Conservation (phyloP, 1,284 basidiomycete genomes). For the Moniliophthora roreri region DNA sequence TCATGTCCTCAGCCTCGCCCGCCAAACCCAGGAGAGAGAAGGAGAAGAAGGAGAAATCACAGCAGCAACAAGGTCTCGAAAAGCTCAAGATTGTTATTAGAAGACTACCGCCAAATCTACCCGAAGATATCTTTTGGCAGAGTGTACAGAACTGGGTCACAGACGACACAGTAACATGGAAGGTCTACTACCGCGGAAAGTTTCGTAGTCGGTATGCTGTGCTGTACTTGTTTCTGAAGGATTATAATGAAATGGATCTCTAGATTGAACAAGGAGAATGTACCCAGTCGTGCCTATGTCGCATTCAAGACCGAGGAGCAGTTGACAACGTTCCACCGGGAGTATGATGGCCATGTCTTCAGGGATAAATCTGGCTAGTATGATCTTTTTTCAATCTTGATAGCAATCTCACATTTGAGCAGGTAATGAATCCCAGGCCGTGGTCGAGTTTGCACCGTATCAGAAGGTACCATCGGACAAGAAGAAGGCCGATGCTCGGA, state of each 20-base stretch:
- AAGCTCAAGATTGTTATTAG: conserved; percentile 89
- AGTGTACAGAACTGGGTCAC: conserved; percentile 85
- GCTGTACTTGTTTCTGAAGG: neutral
- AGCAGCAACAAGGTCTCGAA: conserved; percentile 33
- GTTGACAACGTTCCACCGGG: conserved; percentile 76
- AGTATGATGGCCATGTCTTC: conserved; percentile 92
- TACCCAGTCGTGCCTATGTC: conserved; percentile 89
- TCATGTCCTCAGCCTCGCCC: conserved; percentile 27
- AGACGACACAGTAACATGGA: conserved; percentile 72
- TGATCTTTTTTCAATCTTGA: neutral
- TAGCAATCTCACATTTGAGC: conserved; percentile 11
- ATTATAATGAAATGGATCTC: neutral
- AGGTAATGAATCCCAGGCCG: conserved; percentile 86
- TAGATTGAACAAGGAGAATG: conserved; percentile 78
- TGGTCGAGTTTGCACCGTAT: conserved; percentile 94
- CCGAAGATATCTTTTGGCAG: conserved; percentile 92
- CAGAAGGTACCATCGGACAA: conserved; percentile 82
- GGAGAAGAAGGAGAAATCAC: conserved; percentile 20
- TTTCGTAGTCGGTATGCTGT: conserved; percentile 64
- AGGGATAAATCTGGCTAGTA: conserved; percentile 84
- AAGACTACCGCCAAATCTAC: conserved; percentile 87
- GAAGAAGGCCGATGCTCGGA: conserved; percentile 69
- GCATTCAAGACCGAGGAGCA: conserved; percentile 78
- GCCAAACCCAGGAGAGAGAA: conserved; percentile 33
- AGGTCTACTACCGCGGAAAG: conserved; percentile 68